Evolutionary conservation across 768 basidiomycete genomes (phyloP), one percentile per base, ranked within the genome.

Genomic region (Roridomyces roridus): DNA sequence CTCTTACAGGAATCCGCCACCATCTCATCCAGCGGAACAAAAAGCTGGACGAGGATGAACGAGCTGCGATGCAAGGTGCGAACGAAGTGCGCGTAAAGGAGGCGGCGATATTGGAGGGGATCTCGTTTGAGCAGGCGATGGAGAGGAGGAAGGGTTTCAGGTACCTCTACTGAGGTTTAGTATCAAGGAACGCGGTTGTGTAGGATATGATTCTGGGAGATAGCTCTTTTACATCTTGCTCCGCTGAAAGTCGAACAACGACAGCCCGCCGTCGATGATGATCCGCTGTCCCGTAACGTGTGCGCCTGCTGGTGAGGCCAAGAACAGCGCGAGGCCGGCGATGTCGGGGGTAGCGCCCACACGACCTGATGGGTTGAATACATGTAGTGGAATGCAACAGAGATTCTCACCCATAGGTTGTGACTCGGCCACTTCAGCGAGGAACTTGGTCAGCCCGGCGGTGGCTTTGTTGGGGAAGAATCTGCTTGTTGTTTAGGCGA

Each of bases 391-490:
- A 11, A 14, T 31, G 29, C 6, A 14, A 14, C 29, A 34, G 25
- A n/a, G 59, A n/a, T n/a, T n/a, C 71, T 12, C 63, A 86, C 90
- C 88, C 66, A 85, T 85, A 21, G 90, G 91, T 56, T 92, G 89
- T 17, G 64, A 67, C 1, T 76, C 67, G 35, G 75, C 77, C 55
- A 90, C 72, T 20, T 82, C 79, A 54, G 83, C 82, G 6, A 87
- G 86, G 3, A 71, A 71, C 2, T 67, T 77, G 62, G 84, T 81
- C 61, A 91, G 73, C 3, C 85, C 88, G 0, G 88, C 84, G 1
- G 92, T 93, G 91, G 94, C 92, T 74, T 88, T 92, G 42, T 87
- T 89, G 0, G 89, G 90, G 74, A 91, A 94, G 12, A 92, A 72
- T 2, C 88, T 88, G 60, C 4, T 10, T 60, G 39, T 58, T 42